phyloP scores from a whole-genome alignment of 352 stramenopile species.

The Globisporangium sylvaticum region DNA sequence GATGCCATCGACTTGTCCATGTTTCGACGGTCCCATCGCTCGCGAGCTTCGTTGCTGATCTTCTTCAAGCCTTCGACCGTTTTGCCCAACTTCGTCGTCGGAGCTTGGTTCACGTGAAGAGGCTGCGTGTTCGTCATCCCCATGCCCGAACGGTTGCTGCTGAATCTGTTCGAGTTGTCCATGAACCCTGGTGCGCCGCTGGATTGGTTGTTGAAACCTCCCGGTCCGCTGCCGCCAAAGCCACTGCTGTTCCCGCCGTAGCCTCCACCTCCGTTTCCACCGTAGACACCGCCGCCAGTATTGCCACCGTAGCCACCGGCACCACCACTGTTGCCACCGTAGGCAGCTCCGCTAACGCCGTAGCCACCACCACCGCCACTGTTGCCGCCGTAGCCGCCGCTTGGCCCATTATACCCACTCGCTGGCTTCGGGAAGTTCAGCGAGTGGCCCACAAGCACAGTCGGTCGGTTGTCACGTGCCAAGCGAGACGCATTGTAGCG shows the following conservation, averaged over 20 bases:
- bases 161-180: conserved; percentile 63
- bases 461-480: conserved; percentile 78
- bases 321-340: conserved; percentile 2
- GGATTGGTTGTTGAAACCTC: conserved; percentile 18
- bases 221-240: conserved; percentile 2
- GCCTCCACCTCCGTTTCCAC: conserved; percentile 12
- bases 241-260: conserved; percentile 17
- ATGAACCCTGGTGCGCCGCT: conserved; percentile 30
- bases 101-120: conserved; percentile 26
- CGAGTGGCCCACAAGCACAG: conserved; percentile 74
- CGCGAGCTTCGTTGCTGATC: conserved; percentile 68
- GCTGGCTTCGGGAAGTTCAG: conserved; percentile 68
- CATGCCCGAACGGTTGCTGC: conserved; percentile 39
- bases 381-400: conserved; percentile 35
- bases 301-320: not conserved
- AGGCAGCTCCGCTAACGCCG: conserved; percentile 15
- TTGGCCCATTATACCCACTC: conserved; percentile 37
- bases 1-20: conserved; percentile 90
- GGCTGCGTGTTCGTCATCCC: conserved; percentile 49
- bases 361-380: conserved; percentile 30
- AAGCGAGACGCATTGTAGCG: conserved; percentile 39
- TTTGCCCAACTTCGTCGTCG: conserved; percentile 65
- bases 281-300: not conserved
- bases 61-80: conserved; percentile 80
- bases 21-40: conserved; percentile 85